Base-by-base conservation (phyloP, 1,284 basidiomycete species). In the Cryptococcus maquisensis region DNA sequence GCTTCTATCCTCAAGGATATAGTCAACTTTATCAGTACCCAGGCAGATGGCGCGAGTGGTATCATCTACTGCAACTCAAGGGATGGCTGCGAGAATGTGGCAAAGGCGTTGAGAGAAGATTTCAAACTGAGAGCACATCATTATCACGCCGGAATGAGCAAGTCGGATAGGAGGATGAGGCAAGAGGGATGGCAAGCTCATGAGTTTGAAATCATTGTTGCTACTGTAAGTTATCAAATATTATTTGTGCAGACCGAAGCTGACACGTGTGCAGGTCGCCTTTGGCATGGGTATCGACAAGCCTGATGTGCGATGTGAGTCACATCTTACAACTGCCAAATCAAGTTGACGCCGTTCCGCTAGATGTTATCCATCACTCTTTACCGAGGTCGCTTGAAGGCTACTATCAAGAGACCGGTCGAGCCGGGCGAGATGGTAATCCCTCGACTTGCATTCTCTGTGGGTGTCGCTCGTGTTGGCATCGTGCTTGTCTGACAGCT, bases 211-310 rank as follows among this genome's bases (percentile, higher is more conserved):
- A 84, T 98, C 57, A 91, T 98, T 54, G 91, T 96, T 32, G 95
- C 94, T 1, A 98, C 95, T 37, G 78, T 80, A 46, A 59, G 75
- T 66, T 44, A n/a, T 32, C 7, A 32, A 32, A 6, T 8, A 32
- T 6, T 32, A 32, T 32, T 60, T 12, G 16, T 52, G 16, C 12
- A 8, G 26, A 23, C 26, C 16, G 13, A n/a, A 36, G 32, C 43
- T 52, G 41, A 44, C n/a, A 10, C 5, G 35, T 10, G 43, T 21
- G 50, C 60, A 87, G 85, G 81, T 90, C 62, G 90, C 90, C 0
- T 98, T 98, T 71, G 95, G 95, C 9, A 97, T 98, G 95, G 95
- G 49, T 16, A 94, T 98, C 56, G 93, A 98, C 77, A 97, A 97
- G 71, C 77, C 85, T 0, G 83, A 90, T 64, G 84, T 77, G 0